Evolutionary conservation across 345 rosid species (phyloP).

Genomic region (Cardiospermum halicacabum): DNA sequence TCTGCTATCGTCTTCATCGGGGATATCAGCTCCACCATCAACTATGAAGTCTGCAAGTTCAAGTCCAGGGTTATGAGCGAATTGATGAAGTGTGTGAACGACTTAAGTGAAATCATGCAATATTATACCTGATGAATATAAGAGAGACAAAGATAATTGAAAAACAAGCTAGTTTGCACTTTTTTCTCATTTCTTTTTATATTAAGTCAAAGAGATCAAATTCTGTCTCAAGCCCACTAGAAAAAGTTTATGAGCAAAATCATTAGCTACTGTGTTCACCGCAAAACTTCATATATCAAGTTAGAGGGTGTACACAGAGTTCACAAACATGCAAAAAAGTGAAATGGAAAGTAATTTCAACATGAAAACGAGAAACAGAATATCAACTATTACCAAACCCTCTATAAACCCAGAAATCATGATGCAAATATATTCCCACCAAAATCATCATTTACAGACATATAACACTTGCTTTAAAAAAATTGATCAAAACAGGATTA

Average conservation of each 20-base stretch:
- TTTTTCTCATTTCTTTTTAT: neutral
- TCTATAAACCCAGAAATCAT: too few relatives aligned
- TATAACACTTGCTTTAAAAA: neutral
- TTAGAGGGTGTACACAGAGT: too few relatives aligned
- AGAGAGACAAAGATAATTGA: neutral
- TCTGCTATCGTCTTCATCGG: constrained; percentile 74
- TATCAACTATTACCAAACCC: too few relatives aligned
- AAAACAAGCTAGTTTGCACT: neutral
- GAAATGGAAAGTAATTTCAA: too few relatives aligned
- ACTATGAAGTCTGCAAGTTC: constrained; percentile 67
- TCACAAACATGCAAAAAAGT: too few relatives aligned
- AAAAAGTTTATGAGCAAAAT: too few relatives aligned
- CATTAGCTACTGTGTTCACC: too few relatives aligned
- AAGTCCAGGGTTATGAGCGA: constrained; percentile 7
- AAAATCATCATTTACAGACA: neutral
- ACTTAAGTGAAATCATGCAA: neutral
- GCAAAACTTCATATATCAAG: too few relatives aligned
- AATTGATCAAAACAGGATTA: neutral
- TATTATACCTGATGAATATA: neutral
- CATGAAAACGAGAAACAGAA: too few relatives aligned
- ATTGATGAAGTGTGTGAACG: neutral
- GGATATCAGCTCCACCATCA: constrained; percentile 67
- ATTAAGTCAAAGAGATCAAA: too few relatives aligned
- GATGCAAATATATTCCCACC: neutral
- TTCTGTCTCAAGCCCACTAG: too few relatives aligned